Evolutionary conservation across 2,329 filamentous ascomycete species (phyloP).

Genomic region (Fusarium dlaminii): DNA sequence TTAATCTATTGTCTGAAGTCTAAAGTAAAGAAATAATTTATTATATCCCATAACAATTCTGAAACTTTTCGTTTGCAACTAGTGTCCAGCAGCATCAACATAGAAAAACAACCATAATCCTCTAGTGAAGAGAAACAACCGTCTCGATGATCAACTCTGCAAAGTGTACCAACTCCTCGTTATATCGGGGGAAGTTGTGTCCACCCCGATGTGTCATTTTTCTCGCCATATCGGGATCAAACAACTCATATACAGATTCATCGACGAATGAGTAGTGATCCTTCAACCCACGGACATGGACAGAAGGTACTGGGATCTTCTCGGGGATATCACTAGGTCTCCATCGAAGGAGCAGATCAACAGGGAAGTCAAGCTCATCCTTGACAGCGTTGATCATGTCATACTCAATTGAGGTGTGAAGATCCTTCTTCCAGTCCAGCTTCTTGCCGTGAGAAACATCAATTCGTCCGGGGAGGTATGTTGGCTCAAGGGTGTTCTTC

Average conservation of each 20-base stretch:
- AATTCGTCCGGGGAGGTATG: neutral
- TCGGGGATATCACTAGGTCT: neutral
- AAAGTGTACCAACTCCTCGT: neutral
- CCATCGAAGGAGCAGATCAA: neutral
- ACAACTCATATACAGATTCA: neutral
- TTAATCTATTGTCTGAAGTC: neutral
- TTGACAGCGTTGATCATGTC: neutral
- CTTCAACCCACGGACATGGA: neutral
- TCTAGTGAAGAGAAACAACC: neutral
- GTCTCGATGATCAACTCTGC: neutral
- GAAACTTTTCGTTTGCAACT: neutral
- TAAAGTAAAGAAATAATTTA: neutral
- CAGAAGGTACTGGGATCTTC: neutral
- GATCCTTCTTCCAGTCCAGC: neutral
- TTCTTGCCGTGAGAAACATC: neutral
- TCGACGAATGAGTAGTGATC: neutral
- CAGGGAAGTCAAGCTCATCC: neutral
- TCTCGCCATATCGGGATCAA: neutral
- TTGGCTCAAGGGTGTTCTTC: neutral
- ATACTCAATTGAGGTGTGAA: neutral
- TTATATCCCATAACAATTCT: neutral
- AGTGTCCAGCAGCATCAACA: neutral
- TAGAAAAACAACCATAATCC: neutral
- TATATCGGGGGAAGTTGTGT: neutral
- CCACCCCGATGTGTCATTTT: neutral